Evolutionary conservation across 2,329 filamentous ascomycete genomes (phyloP), one percentile per base, ranked within the genome.

Genomic region (Plenodomus tracheiphilus): DNA sequence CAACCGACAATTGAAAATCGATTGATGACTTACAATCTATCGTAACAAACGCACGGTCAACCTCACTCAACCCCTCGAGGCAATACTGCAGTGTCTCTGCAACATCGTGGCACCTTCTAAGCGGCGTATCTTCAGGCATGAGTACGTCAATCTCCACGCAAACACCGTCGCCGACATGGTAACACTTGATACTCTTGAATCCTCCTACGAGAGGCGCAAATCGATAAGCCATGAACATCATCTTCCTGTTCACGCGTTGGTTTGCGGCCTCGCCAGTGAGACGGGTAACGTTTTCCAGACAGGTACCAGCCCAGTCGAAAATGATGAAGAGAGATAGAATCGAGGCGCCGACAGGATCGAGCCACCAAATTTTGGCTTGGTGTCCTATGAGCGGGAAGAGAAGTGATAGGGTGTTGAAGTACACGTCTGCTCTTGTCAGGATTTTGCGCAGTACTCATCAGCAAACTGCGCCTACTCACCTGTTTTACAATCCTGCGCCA

Each of bases 251-350:
- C 35, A 81, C 72, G 4, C 76, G 69, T 2, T 79, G 73, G 2
- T 77, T 75, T 0, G 81, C 82, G 0, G 81, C 80, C 43, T 81
- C 75, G n/a, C 83, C 83, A 0, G 81, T 82, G 4, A 86, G 72
- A 2, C 83, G 77, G 1, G 78, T 79, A 39, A 86, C 78, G 56
- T 85, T 85, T 46, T 82, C 77, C 40, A 84, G 75, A 51, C 79
- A 83, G 0, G 85, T 87, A 39, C 78, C 76, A 1, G 80, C 80
- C 85, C 85, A 88, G 70, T 88, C 85, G 68, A 81, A 84, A 58
- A 88, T 87, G 66, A 88, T 86, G 72, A 81, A 87, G 4, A 87
- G 68, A 0, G 85, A 86, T 0, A 88, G 74, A 0, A 87, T 60
- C 0, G 81, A 79, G 3, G 85, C 85, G 46, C 85, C 85, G 0